Conservation (phyloP, 495 filamentous ascomycete genomes). For the Penicillium angulare region DNA sequence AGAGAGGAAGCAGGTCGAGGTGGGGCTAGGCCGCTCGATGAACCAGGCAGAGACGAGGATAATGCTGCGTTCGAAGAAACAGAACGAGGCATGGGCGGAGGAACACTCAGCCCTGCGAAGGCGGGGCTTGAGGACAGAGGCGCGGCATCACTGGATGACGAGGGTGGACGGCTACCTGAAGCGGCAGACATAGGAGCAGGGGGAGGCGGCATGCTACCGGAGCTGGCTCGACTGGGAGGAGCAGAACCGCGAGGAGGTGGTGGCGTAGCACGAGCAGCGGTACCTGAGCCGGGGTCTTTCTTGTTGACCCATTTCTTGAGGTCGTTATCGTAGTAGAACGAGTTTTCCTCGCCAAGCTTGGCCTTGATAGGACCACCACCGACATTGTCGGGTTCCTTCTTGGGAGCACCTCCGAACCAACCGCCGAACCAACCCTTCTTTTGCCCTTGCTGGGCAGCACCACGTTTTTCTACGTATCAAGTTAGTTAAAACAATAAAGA, state of each 20-base stretch:
- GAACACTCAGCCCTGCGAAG: conserved; percentile 30
- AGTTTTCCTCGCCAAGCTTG: conserved; percentile 91
- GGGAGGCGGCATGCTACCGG: conserved; percentile 35
- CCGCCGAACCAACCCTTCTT: conserved; percentile 86
- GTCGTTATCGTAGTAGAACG: conserved; percentile 90
- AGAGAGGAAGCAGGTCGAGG: conserved; percentile 61
- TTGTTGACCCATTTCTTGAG: conserved; percentile 98
- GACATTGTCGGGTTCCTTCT: conserved; percentile 65
- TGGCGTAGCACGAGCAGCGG: conserved; percentile 50
- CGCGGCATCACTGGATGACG: conserved; percentile 37
- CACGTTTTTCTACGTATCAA: conserved; percentile 38
- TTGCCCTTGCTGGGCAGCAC: conserved; percentile 25
- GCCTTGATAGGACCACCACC: conserved; percentile 72
- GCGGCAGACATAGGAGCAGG: conserved; percentile 33
- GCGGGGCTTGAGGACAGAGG: conserved; percentile 41
- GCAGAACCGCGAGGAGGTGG: conserved; percentile 50
- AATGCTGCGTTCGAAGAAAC: conserved; percentile 38
- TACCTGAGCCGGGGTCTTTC: conserved; percentile 59
- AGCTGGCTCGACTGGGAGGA: conserved; percentile 42
- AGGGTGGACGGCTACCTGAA: conserved; percentile 34
- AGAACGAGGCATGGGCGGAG: conserved; percentile 36
- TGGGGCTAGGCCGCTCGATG: conserved; percentile 33
- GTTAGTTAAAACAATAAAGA: conserved; percentile 18
- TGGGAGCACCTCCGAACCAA: conserved; percentile 69
- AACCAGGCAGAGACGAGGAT: conserved; percentile 29